Evolutionary conservation across 1,284 basidiomycete species (phyloP), one percentile per base, ranked within the genome.

Genomic region (Apiotrichum veenhuisii): DNA sequence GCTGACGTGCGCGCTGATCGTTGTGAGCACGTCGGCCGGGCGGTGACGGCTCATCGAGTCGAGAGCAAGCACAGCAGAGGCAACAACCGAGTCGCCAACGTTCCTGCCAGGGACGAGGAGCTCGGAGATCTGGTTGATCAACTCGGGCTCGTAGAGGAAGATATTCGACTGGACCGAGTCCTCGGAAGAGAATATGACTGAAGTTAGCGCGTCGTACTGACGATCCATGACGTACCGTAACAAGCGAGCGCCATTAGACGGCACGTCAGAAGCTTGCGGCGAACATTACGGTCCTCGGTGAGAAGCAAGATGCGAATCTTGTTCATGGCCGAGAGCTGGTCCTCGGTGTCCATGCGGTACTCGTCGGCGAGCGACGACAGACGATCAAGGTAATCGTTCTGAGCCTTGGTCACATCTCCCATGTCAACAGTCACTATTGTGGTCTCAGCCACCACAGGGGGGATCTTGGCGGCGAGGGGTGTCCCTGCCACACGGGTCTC

Each of bases 1-100:
- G 69, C 92, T 97, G 59, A 98, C 91, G 50, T 92, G 92, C 20
- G 92, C 94, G 70, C 96, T 96, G 49, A 98, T 84, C 1, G 94
- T 87, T 17, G 87, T 87, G 43, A 98, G 79, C 30, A 97, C 91
- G 69, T 98, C 95, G 62, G 86, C 84, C 62, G 80, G 81, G 56
- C 91, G 84, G 72, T 96, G 95, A 62, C 91, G 83, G 5, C 87
- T 87, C 56, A 96, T 83, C 5, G 90, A 90, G 74, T 98, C 96
- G 52, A 98, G 81, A 12, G 91, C 89, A 50, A 89, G 84, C 55
- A 98, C 82, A 15, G 92, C 89, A 3, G 89, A 87, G 2, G 87
- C 88, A 71, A 92, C 89, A 10, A 94, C 83, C 23, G 91, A 81
- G 48, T 74, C 71, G 5, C 63, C 63, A 17, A 75, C 62, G 26